Conservation (phyloP, 2,329 filamentous ascomycete species). For the Calonectria pseudoturangicola region DNA sequence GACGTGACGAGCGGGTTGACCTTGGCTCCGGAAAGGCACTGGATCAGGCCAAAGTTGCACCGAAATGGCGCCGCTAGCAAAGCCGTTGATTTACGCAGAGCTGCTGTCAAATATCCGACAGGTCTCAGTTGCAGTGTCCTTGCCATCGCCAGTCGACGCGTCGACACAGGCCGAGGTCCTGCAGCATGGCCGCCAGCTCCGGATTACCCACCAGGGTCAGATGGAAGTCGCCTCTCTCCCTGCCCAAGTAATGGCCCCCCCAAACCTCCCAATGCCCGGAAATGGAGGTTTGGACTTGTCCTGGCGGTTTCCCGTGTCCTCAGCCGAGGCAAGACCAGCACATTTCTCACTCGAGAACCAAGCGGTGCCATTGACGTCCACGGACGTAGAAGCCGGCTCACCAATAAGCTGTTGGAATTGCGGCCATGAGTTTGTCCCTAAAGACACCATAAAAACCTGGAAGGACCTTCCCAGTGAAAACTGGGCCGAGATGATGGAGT, state of each 20-base stretch:
- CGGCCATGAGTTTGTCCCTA: constrained; percentile 60
- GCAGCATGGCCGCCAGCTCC: constrained; percentile 66
- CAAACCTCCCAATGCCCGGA: constrained; percentile 62
- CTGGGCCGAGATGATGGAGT: constrained; percentile 99
- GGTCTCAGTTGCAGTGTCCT: constrained; percentile 74
- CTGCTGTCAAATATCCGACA: constrained; percentile 79
- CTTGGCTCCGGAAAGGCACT: neutral
- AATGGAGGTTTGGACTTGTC: constrained; percentile 61
- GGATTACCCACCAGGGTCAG: constrained; percentile 67
- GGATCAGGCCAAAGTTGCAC: neutral
- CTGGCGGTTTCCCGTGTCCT: constrained; percentile 72
- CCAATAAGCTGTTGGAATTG: constrained; percentile 67
- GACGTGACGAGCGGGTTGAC: neutral
- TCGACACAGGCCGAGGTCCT: constrained; percentile 67
- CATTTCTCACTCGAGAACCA: constrained; percentile 61
- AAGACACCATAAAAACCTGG: constrained; percentile 75
- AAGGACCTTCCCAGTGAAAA: constrained; percentile 96
- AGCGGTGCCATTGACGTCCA: constrained; percentile 74
- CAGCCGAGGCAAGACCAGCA: constrained; percentile 48
- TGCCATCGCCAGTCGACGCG: constrained; percentile 65
- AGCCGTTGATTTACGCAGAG: constrained; percentile 76
- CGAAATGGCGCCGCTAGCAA: constrained; percentile 44
- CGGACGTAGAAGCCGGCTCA: constrained; percentile 64
- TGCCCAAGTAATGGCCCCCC: constrained; percentile 59
- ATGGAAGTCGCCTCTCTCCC: constrained; percentile 64